Base-by-base conservation (phyloP, 192 early-diverging fungal species). In the Irineochytrium annulatum region DNA sequence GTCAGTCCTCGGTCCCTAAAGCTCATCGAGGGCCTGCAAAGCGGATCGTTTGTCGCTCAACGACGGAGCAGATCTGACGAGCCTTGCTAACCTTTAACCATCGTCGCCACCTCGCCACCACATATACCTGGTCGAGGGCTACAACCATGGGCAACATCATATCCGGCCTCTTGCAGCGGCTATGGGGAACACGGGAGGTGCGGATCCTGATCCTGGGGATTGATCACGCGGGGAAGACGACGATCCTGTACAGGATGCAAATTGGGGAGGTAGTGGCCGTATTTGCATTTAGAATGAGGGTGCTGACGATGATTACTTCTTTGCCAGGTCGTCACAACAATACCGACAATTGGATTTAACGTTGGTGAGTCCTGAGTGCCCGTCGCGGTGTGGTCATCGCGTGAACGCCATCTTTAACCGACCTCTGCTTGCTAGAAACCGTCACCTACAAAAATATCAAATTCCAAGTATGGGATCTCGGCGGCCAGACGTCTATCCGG, bases 201-300 rank as follows among this genome's bases (percentile, higher is more conserved):
- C 90, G 95, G 35, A 96, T 98, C 62, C 76, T 98, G 39, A 96
- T 98, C 70, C 85, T 98, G 22, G 96, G 96, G 20, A 79, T 97
- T 27, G 93, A 96, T 75, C 91, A 90, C 6, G 94, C 94, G 26
- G 94, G 96, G 55, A 98, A 98, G 73, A 98, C 93, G 1, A 96
- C 94, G 41, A 97, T 96, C 70, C 79, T 95, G 59, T 97, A 97
- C 69, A 86, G 94, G 68, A 77, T 98, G 58, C 90, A 93, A 74
- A 88, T 98, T 49, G 95, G 93, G 53, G 95, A 98, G 73, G 91
- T 96, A n/a, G n/a, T n/a, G n/a, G n/a, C n/a, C n/a, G n/a, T n/a
- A n/a, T n/a, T n/a, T n/a, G n/a, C n/a, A n/a, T n/a, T n/a, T n/a
- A n/a, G n/a, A n/a, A n/a, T n/a, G n/a, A n/a, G n/a, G n/a, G n/a